Evolutionary conservation across 2,329 filamentous ascomycete genomes (phyloP), one percentile per base, ranked within the genome.

Genomic region (Rhytidhysteron rufulum): DNA sequence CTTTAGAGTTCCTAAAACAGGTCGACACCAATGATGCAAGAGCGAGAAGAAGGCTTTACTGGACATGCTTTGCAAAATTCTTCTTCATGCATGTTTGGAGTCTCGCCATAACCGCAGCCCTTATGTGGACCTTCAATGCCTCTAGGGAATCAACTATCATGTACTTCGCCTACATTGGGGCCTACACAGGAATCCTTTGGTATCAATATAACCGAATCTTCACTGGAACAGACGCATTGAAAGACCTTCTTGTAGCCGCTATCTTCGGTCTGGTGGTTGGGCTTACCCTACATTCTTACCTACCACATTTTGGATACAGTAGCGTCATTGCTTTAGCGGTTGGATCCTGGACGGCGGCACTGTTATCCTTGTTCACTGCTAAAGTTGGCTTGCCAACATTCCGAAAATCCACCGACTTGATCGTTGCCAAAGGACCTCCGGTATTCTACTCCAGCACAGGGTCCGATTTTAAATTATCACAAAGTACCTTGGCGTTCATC

Each of bases 71-170:
- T 3, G 57, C 62, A 29, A 70, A 66, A 42, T 78, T 73, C 48
- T 62, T 77, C 36, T 63, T 73, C 29, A 67, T 74, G 47, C 71
- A 78, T 51, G 66, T 74, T 1, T 78, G 74, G 74, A 70, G 70
- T 41, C 55, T 78, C 31, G 68, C 72, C 2, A 37, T 77, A n/a
- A 69, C 71, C 8, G 58, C 72, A 13, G 66, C 66, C 18, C 60
- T 79, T 17, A 63, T 78, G n/a, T 79, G 74, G 74, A 65, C 67
- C 5, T 77, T 79, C 50, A 67, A 75, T 37, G 56, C 53, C 20
- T 61, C 63, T 3, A 13, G 59, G 7, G 51, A 64, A 34, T 71
- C 69, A 4, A 65, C 71, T 41, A 65, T 69, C 43, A 71, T 77
- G 60, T 79, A 75, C 53, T 59, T 74, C 17, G 51, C 68, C 4